Percentiles rank a stretch among this genome's conserved stretches.
Evolutionary conservation across 163 green algal species (phyloP).

Genomic region (Chlorella variabilis): DNA sequence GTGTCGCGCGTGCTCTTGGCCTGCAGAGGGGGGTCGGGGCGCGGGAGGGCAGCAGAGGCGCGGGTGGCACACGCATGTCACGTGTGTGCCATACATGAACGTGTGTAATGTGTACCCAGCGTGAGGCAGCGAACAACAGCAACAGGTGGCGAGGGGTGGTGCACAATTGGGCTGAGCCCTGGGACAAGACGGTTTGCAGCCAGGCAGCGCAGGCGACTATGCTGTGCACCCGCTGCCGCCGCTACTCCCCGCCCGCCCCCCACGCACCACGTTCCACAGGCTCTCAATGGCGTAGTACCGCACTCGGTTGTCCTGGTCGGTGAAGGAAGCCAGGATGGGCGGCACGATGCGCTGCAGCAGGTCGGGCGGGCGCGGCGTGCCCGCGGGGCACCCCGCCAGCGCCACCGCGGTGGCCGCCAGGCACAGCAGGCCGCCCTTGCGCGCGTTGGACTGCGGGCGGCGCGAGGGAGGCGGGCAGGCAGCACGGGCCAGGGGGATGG

Average conservation of each 20-base stretch:
- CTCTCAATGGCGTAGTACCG: constrained; percentile 97
- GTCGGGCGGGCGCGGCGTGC: constrained; percentile 32
- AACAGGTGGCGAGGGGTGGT: too few relatives aligned
- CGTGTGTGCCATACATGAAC: too few relatives aligned
- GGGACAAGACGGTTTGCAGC: too few relatives aligned
- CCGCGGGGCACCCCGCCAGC: constrained; percentile 68
- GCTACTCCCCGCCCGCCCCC: too few relatives aligned
- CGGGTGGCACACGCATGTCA: too few relatives aligned
- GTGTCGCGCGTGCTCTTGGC: constrained; percentile 86
- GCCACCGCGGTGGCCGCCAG: constrained; percentile 93
- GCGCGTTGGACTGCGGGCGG: constrained; percentile 74
- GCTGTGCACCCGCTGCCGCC: too few relatives aligned
- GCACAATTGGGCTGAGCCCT: too few relatives aligned
- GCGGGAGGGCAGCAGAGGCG: too few relatives aligned
- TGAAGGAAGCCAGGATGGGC: constrained; percentile 88
- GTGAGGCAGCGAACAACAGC: background rate
- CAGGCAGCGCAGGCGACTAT: too few relatives aligned
- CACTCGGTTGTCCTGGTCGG: constrained; percentile 82
- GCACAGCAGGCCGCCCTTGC: constrained; percentile 95
- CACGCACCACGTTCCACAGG: constrained; percentile 92
- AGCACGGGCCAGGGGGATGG: too few relatives aligned
- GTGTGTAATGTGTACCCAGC: too few relatives aligned
- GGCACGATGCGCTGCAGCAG: constrained; percentile 77
- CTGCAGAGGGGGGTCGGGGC: background rate
- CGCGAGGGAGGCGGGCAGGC: background rate